Percentiles rank a stretch among this genome's conserved stretches.
phyloP scores from a whole-genome alignment of 2,329 filamentous ascomycete species.

The Arthrocladium fulminans region DNA sequence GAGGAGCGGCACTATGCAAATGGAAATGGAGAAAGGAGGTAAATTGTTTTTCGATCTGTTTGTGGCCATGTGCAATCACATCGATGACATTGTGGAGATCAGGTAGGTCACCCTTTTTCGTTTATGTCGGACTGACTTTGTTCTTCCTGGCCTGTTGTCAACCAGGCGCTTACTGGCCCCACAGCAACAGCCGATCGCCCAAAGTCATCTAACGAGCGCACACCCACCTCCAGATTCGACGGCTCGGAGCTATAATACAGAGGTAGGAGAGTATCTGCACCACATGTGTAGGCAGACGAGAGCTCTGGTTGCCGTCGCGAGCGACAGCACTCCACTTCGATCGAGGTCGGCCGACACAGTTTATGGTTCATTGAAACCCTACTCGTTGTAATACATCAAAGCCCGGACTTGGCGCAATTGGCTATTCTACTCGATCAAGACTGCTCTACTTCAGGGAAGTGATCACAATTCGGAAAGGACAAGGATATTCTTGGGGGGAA shows the following conservation, averaged over 20 bases:
- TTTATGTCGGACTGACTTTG: slow-evolving; percentile 11
- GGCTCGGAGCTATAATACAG: slow-evolving; percentile 28
- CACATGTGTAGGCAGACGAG: slow-evolving; percentile 27
- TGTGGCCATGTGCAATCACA: slow-evolving; percentile 95
- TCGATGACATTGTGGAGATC: slow-evolving; percentile 88
- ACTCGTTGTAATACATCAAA: slow-evolving; percentile 30
- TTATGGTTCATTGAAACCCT: slow-evolving; percentile 35
- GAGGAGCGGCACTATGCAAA: slow-evolving; percentile 96
- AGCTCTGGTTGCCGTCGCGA: slow-evolving; percentile 18
- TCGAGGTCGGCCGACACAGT: slow-evolving; percentile 38
- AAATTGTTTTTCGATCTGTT: slow-evolving; percentile 98
- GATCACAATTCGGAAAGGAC: slow-evolving; percentile 13
- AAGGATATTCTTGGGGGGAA: slow-evolving; percentile 12
- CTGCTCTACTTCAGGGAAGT: slow-evolving; percentile 7
- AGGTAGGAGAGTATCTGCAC: slow-evolving; percentile 25
- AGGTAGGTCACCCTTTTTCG: slow-evolving; percentile 55
- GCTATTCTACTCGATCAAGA: slow-evolving; percentile 23
- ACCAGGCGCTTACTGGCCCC: slow-evolving; percentile 20
- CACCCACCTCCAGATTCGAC: slow-evolving; percentile 24
- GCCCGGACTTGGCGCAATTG: slow-evolving; percentile 25
- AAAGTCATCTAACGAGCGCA: slow-evolving; percentile 42
- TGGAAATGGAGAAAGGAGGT: slow-evolving; percentile 91
- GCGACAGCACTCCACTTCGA: slow-evolving; percentile 29
- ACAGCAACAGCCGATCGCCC: slow-evolving; percentile 45
- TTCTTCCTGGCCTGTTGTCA: slow-evolving; percentile 10